Percentiles rank a stretch among this genome's conserved stretches.
phyloP scores from a whole-genome alignment of 108 stramenopile genomes.

The Asterionellopsis glacialis region DNA sequence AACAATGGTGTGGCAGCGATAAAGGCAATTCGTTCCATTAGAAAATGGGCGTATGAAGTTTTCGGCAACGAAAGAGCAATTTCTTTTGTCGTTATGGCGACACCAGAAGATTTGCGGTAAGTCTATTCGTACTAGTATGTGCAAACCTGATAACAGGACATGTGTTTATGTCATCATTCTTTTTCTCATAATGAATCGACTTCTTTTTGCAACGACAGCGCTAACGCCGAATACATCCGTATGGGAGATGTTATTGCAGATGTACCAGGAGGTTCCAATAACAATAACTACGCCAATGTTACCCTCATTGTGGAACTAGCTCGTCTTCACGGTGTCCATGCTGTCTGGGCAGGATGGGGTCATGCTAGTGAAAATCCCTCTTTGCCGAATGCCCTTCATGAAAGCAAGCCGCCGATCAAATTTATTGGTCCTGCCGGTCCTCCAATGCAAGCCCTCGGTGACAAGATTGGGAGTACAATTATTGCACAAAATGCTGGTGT shows the following conservation, averaged over 20 bases:
- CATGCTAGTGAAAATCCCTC: constrained; percentile 98
- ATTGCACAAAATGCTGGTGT: constrained; percentile 98
- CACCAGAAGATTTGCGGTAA: constrained; percentile 95
- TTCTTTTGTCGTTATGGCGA: constrained; percentile 98
- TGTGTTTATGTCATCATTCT: background rate
- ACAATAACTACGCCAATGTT: constrained; percentile 99
- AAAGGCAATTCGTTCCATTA: constrained; percentile 96
- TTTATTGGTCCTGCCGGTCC: constrained; percentile 98
- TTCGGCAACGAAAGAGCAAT: constrained; percentile 92
- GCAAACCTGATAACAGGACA: background rate
- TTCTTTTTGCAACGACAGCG: constrained; percentile 41
- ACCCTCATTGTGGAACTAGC: constrained; percentile 98
- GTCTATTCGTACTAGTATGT: constrained; percentile 21
- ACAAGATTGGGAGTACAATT: constrained; percentile 98
- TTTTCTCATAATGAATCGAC: background rate
- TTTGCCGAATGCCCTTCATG: constrained; percentile 88
- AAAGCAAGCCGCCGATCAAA: constrained; percentile 77
- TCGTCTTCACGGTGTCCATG: constrained; percentile 94
- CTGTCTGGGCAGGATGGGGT: constrained; percentile 99
- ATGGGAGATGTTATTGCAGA: constrained; percentile 99
- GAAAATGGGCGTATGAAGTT: constrained; percentile 93
- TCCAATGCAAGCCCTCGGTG: constrained; percentile 98
- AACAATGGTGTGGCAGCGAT: constrained; percentile 95
- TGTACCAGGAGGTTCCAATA: constrained; percentile 99
- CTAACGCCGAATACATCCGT: constrained; percentile 99